phyloP scores from a whole-genome alignment of 2,329 filamentous ascomycete species.

The Thielaviopsis musarum region DNA sequence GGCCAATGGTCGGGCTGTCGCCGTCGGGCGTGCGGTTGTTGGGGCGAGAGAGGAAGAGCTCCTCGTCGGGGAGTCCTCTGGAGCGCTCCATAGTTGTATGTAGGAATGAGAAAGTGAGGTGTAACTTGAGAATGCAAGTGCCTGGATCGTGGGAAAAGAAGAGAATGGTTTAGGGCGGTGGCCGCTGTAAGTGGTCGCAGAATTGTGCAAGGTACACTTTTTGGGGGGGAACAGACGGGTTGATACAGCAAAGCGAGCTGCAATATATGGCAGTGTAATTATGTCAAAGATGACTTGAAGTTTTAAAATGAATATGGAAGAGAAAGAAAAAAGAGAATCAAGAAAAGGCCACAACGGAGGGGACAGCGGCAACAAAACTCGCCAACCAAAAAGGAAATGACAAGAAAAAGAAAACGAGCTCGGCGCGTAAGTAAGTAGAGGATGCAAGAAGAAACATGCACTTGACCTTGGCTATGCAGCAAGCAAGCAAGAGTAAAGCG shows the following conservation, averaged over 20 bases:
- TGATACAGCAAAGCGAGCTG: not conserved
- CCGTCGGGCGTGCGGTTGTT: conserved; percentile 25
- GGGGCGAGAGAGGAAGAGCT: conserved; percentile 62
- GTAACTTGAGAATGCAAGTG: not conserved
- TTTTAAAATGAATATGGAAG: not conserved
- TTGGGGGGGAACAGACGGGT: not conserved
- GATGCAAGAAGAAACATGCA: not conserved
- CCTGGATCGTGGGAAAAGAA: not conserved
- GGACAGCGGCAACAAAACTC: not conserved
- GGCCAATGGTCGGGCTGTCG: conserved; percentile 67
- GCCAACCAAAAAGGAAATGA: not conserved
- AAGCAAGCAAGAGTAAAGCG: not conserved
- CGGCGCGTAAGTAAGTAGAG: not conserved
- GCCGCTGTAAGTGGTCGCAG: not conserved
- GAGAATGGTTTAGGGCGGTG: not conserved
- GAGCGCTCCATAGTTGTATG: conserved; percentile 29
- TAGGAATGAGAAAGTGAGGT: not conserved
- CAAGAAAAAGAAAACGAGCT: not conserved
- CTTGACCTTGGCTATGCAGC: not conserved
- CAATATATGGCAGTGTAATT: not conserved
- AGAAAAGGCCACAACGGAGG: not conserved
- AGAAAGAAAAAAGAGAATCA: not conserved
- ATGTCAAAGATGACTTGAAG: not conserved
- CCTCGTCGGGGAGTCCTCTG: conserved; percentile 57
- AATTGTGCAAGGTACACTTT: not conserved